phyloP scores from a whole-genome alignment of 176 grass and related monocot species.

The Pontederia paniculata region DNA sequence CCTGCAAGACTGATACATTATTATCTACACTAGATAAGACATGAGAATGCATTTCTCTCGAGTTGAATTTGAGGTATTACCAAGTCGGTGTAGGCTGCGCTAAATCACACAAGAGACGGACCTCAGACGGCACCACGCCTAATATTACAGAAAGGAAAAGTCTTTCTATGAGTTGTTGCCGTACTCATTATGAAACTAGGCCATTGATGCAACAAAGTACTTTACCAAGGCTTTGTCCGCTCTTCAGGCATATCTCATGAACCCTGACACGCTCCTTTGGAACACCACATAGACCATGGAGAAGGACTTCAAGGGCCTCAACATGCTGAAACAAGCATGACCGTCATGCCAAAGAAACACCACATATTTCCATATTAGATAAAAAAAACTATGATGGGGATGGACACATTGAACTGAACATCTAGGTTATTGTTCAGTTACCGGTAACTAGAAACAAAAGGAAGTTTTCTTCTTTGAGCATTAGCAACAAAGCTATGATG shows the following conservation, averaged over 20 bases:
- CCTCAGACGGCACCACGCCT: constrained; percentile 63
- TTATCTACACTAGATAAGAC: neutral
- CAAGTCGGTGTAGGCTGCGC: constrained; percentile 63
- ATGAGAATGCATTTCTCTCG: neutral
- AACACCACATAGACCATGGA: constrained; percentile 72
- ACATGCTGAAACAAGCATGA: constrained; percentile 54
- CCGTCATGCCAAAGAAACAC: neutral
- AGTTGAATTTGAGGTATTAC: constrained; percentile 28
- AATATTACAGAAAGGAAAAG: constrained; percentile 23
- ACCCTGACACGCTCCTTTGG: constrained; percentile 73
- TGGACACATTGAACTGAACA: neutral
- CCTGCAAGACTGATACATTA: constrained; percentile 24
- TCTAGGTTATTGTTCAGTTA: neutral
- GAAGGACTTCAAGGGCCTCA: constrained; percentile 78
- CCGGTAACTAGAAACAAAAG: too few relatives aligned
- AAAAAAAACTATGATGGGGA: neutral
- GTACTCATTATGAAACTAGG: neutral
- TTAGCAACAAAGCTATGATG: too few relatives aligned
- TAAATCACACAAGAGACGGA: constrained; percentile 70
- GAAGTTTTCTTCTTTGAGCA: too few relatives aligned
- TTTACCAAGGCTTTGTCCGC: constrained; percentile 62
- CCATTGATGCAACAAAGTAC: neutral
- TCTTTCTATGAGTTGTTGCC: neutral
- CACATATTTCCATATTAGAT: constrained; percentile 1
- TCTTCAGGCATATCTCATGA: constrained; percentile 87